Evolutionary conservation across 257 asterid species (phyloP).

Genomic region (Schizonepeta tenuifolia): DNA sequence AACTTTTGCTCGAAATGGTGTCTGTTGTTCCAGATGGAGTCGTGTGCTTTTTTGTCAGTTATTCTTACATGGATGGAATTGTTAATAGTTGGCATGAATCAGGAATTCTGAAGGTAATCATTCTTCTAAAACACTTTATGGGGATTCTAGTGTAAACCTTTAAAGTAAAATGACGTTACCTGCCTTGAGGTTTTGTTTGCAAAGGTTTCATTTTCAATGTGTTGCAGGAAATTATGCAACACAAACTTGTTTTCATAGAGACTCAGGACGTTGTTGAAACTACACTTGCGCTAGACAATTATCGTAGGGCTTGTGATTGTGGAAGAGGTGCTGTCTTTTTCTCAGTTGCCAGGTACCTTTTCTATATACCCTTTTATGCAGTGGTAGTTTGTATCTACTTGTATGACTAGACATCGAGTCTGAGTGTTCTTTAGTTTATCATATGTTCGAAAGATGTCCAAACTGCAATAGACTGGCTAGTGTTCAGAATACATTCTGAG

Average conservation of each 20-base stretch:
- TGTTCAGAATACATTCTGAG: not conserved
- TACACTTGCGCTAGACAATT: slow-evolving; percentile 93
- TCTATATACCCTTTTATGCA: not conserved
- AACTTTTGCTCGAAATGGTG: slow-evolving; percentile 94
- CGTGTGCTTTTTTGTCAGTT: slow-evolving; percentile 96
- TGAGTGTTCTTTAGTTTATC: not conserved
- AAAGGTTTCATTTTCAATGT: slow-evolving; percentile 29
- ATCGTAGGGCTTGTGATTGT: slow-evolving; percentile 97
- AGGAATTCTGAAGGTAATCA: slow-evolving; percentile 83
- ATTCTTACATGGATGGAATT: slow-evolving; percentile 98
- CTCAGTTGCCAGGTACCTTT: slow-evolving; percentile 93
- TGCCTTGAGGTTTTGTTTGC: slow-evolving; percentile 20
- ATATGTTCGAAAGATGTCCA: not conserved
- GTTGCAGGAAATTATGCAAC: slow-evolving; percentile 96
- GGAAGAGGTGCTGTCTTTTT: slow-evolving; percentile 99
- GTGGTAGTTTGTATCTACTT: not conserved
- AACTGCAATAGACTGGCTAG: not conserved
- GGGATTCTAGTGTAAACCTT: not conserved
- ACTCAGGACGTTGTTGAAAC: slow-evolving; percentile 99
- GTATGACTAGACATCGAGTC: slow-evolving; percentile 16
- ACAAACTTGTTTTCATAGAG: slow-evolving; percentile 96
- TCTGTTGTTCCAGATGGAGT: slow-evolving; percentile 97
- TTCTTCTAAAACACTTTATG: not conserved
- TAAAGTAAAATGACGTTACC: not conserved
- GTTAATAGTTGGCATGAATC: slow-evolving; percentile 99